These are phyloP conservation scores for Auriculariales sp. DNA, from an alignment of 768 basidiomycete genomes.

Conservation along the genomic window DNA sequence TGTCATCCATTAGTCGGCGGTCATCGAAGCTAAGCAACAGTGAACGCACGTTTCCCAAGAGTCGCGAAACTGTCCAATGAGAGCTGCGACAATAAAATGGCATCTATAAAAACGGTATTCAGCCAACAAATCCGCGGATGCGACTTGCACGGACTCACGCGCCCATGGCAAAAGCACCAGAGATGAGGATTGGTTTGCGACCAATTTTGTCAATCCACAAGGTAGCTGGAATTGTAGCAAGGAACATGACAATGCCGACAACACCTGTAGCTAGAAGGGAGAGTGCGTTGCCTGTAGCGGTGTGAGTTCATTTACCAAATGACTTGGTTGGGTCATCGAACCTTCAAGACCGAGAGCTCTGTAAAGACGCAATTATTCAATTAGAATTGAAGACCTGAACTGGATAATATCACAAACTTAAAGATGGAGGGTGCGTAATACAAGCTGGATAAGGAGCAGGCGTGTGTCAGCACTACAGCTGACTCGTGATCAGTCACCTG, in stretches of 20 bases:
- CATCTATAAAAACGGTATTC: slow-evolving; percentile 25
- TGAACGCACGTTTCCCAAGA: slow-evolving; percentile 34
- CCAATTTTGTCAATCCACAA: slow-evolving; percentile 69
- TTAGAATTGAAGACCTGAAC: no score
- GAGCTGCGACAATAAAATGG: slow-evolving; percentile 54
- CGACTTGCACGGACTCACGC: slow-evolving; percentile 19
- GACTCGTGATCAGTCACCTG: background rate
- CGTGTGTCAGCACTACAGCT: no score
- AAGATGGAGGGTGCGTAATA: slow-evolving; percentile 48
- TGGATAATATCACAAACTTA: no score
- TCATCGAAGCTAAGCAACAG: background rate
- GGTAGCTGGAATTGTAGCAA: slow-evolving; percentile 69
- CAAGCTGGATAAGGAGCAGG: slow-evolving; percentile 29
- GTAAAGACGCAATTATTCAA: slow-evolving; percentile 32
- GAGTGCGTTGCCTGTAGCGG: slow-evolving; percentile 35
- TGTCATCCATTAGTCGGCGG: slow-evolving; percentile 2
- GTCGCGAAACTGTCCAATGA: slow-evolving; percentile 43
- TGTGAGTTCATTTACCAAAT: background rate
- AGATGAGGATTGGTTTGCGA: slow-evolving; percentile 56
- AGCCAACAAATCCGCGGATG: slow-evolving; percentile 3
- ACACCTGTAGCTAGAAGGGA: slow-evolving; percentile 52
- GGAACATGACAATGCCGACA: slow-evolving; percentile 65
- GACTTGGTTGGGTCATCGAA: background rate
- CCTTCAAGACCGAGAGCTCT: slow-evolving; percentile 31
- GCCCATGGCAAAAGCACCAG: slow-evolving; percentile 65